These are phyloP conservation scores for Ceratocystis huliohia DNA, from an alignment of 2,329 filamentous ascomycete species.

Conservation along the genomic window DNA sequence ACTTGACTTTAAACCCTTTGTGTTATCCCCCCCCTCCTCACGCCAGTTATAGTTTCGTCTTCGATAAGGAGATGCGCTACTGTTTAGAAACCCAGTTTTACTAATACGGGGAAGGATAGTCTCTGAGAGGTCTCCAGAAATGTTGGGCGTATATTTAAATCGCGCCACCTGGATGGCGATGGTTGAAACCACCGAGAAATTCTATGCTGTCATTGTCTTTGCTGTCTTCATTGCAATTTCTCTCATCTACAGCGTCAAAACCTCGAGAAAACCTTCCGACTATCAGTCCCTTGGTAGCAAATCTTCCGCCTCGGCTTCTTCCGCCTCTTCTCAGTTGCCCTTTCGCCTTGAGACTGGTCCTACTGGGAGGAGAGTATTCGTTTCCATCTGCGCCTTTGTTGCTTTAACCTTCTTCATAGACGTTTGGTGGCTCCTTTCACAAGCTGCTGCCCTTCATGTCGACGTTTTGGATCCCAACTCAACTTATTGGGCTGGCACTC, in stretches of 20 bases:
- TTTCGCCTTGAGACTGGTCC: constrained; percentile 18
- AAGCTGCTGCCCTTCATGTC: constrained; percentile 9
- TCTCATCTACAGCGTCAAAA: constrained; percentile 4
- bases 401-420: constrained; percentile 13
- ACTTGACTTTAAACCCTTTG: not conserved
- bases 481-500: constrained; percentile 12
- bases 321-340: constrained; percentile 7
- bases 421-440: constrained; percentile 15
- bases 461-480: constrained; percentile 13
- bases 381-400: constrained; percentile 11
- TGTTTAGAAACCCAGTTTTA: not conserved
- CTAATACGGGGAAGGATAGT: constrained; percentile 11
- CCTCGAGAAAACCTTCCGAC: constrained; percentile 1
- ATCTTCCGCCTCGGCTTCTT: not conserved
- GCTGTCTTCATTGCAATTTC: constrained; percentile 5
- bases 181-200: not conserved
- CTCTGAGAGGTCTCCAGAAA: constrained; percentile 4
- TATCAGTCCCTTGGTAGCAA: not conserved
- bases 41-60: not conserved
- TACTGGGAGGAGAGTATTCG: constrained; percentile 15
- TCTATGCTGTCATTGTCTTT: constrained; percentile 2
- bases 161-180: not conserved
- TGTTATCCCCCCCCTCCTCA: not conserved
- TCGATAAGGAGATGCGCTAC: constrained; percentile 1
- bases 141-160: not conserved